Evolutionary conservation across 73 alveolate species (phyloP), one percentile per base, ranked within the genome.

Genomic region (Symbiodinium natans): DNA sequence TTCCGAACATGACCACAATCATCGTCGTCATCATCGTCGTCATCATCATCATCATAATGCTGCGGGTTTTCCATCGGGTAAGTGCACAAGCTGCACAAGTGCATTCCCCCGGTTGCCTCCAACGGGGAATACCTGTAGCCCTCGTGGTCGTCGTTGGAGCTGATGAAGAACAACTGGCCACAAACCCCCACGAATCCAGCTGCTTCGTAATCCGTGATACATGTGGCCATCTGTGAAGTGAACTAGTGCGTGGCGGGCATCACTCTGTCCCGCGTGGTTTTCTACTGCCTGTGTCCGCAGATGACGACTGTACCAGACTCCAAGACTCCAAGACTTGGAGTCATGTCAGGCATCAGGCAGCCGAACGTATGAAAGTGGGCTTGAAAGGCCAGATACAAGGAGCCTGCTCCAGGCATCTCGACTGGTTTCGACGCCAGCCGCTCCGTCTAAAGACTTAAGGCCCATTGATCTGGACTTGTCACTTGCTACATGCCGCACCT

Each of bases 61-160:
- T n/a, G n/a, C n/a, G n/a, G n/a, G n/a, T n/a, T n/a, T n/a, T n/a
- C n/a, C n/a, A n/a, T 46, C 9, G 9, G 59, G n/a, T 15, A 52
- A 21, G 71, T 13, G 2, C 71, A 52, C n/a, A n/a, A n/a, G n/a
- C n/a, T n/a, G n/a, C n/a, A n/a, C 71, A 0, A 52, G 71, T 21
- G 5, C 59, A 46, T 13, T 46, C 59, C 59, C 6, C 90, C 36
- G 34, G 33, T 36, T 27, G 97, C 97, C 97, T 90, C 97, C 25
- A 90, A 54, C 40, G 56, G 89, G 19, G 97, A 48, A 42, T 90
- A 90, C 39, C 97, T 68, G 80, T 90, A 90, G 56, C 97, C 97
- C 83, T 90, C 97, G 68, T 54, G 42, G 88, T 90, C 97, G 31
- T 90, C 97, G 68, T 90, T 90, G 97, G 97, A 90, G 97, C 97